These are phyloP conservation scores for Plectosphaerella plurivora DNA, from an alignment of 2,329 filamentous ascomycete species.

Conservation along the genomic window DNA sequence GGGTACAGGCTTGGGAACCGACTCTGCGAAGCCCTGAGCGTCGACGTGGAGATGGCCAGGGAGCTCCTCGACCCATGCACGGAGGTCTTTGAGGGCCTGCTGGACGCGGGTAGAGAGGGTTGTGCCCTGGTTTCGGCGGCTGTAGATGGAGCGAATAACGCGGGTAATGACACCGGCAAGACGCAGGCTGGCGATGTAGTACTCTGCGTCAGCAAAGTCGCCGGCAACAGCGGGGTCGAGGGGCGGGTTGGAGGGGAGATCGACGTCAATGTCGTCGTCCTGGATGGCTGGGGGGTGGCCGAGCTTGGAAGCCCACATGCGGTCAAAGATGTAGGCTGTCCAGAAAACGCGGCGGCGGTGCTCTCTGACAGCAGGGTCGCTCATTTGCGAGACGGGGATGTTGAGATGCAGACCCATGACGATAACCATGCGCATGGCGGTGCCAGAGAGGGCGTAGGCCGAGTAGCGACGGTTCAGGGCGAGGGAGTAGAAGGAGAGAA, in stretches of 20 bases:
- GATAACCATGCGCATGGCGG: conserved; percentile 35
- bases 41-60: conserved; percentile 25
- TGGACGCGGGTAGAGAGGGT: conserved; percentile 26
- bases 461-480: conserved; percentile 38
- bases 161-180: conserved; percentile 27
- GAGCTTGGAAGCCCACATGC: conserved; percentile 44
- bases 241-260: conserved; percentile 30
- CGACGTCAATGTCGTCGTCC: conserved; percentile 42
- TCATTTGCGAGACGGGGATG: conserved; percentile 31
- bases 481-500: conserved; percentile 40
- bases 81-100: conserved; percentile 22
- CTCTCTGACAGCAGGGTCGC: conserved; percentile 28
- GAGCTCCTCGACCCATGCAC: conserved; percentile 23
- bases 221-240: conserved; percentile 16
- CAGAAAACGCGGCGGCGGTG: conserved; percentile 36
- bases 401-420: conserved; percentile 39
- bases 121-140: conserved; percentile 19
- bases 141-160: conserved; percentile 26
- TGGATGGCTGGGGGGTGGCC: conserved; percentile 42
- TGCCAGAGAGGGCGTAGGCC: conserved; percentile 36
- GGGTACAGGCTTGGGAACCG: conserved; percentile 19
- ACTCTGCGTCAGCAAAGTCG: conserved; percentile 26
- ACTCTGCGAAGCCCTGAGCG: conserved; percentile 4
- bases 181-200: conserved; percentile 28
- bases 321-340: conserved; percentile 38